A percentile compares a stretch with the other conserved stretches of the same genome.
Conservation (phyloP, 1,284 basidiomycete genomes). For the Irpex sp. region DNA sequence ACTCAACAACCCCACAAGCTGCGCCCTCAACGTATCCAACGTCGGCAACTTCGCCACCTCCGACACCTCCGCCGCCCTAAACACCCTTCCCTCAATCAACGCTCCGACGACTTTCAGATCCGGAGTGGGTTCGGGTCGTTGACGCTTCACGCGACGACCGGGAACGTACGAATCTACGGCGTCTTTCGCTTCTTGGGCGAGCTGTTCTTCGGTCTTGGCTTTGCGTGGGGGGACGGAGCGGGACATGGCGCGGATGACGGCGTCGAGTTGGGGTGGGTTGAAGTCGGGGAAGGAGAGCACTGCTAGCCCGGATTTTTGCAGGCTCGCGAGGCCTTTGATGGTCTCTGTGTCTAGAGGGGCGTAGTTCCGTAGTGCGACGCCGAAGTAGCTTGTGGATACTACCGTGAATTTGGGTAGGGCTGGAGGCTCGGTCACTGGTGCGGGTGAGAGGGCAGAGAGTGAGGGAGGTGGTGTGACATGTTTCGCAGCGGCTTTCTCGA, state of each 20-base stretch:
- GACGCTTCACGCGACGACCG: slow-evolving; percentile 59
- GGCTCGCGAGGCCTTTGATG: slow-evolving; percentile 47
- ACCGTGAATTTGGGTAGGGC: slow-evolving; percentile 51
- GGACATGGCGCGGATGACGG: slow-evolving; percentile 65
- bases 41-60: slow-evolving; percentile 67
- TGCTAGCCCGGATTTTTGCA: slow-evolving; percentile 58
- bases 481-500: slow-evolving; percentile 46
- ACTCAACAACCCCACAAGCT: slow-evolving; percentile 73
- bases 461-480: slow-evolving; percentile 39
- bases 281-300: slow-evolving; percentile 64
- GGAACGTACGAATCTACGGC: slow-evolving; percentile 50
- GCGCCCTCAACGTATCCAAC: slow-evolving; percentile 66
- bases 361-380: slow-evolving; percentile 63
- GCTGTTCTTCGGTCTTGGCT: slow-evolving; percentile 47
- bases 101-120: slow-evolving; percentile 72
- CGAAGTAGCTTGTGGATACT: slow-evolving; percentile 69
- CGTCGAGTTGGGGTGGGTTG: slow-evolving; percentile 68
- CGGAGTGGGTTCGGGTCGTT: slow-evolving; percentile 49
- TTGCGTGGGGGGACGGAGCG: slow-evolving; percentile 58
- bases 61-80: slow-evolving; percentile 52
- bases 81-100: slow-evolving; percentile 68
- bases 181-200: slow-evolving; percentile 41
- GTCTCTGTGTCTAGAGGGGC: slow-evolving; percentile 45
- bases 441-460: slow-evolving; percentile 37
- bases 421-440: slow-evolving; percentile 21